Base-by-base conservation (phyloP, 2,329 filamentous ascomycete genomes). In the Fusarium oligoseptatum region DNA sequence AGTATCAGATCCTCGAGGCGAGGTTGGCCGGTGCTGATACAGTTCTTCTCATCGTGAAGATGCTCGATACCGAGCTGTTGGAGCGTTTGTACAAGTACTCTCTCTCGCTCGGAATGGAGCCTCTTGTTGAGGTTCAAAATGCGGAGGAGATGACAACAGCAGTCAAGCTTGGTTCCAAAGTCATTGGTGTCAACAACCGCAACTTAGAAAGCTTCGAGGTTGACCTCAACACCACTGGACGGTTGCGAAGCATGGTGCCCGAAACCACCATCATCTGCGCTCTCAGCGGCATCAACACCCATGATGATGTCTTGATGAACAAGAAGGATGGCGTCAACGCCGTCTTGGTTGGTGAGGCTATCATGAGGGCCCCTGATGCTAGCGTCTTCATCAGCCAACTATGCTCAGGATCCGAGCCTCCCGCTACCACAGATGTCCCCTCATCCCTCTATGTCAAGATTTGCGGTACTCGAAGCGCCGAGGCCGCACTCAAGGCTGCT, bases 161-260 rank as follows among this genome's bases (percentile, higher is more conserved):
- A 9, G 91, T 98, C 55, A 90, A 93, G 66, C 88, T 99, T 24
- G 97, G 96, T 12, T 90, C 97, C 24, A 93, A 95, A 83, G 96
- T 95, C 41, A 97, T 99, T 78, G 97, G 97, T 29, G 97, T 99
- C 77, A 99, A 99, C 85, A 99, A 99, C 85, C 92, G 97, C 65
- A 97, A 99, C 80, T 88, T 99, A 14, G 96, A 96, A 77, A 98
- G 93, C 79, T 99, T 99, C 78, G 95, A 98, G 81, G 97, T 99
- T 22, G 97, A 99, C 82, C 90, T 99, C 73, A 92, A 94, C 71
- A 99, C 96, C 1, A 98, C 96, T 2, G 95, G 93, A 80, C 92
- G 96, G 27, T 86, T 99, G 58, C 94, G 97, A 84, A 92, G 92
- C 79, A 92, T 96, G 85, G 95, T 98, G 4, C 93, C 95, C 3